These are phyloP conservation scores for Eudorina sp. DNA, from an alignment of 139 green algal species.

Conservation along the genomic window DNA sequence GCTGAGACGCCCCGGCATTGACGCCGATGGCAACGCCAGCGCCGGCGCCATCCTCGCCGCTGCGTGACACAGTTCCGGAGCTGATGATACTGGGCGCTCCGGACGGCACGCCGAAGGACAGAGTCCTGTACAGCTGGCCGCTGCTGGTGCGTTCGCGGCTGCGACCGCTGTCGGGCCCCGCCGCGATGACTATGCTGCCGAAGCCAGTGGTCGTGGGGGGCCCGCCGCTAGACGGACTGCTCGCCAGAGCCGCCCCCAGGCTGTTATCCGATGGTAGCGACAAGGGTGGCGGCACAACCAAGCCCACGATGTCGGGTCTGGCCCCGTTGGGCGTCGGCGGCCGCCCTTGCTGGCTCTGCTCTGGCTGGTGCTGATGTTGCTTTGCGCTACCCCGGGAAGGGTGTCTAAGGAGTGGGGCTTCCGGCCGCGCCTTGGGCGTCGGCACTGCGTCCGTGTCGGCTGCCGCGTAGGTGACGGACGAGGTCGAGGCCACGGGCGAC, in stretches of 20 bases:
- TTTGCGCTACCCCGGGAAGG: too few species aligned
- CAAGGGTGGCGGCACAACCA: too few species aligned
- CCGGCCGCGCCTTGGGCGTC: too few species aligned
- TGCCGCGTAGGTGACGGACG: not conserved
- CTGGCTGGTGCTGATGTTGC: not conserved
- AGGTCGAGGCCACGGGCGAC: not conserved
- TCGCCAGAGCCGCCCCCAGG: too few species aligned
- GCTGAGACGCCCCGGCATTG: too few species aligned
- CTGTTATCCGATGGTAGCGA: too few species aligned
- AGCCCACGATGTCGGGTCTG: too few species aligned
- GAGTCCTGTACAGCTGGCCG: not conserved
- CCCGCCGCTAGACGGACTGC: not conserved
- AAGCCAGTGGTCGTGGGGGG: not conserved
- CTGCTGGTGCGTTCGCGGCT: not conserved
- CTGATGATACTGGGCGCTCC: not conserved
- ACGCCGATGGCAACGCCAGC: not conserved
- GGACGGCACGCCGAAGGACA: constrained; percentile 17
- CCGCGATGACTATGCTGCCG: not conserved
- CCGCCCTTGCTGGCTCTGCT: too few species aligned
- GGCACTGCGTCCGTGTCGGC: not conserved
- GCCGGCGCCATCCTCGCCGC: not conserved
- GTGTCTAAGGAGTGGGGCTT: too few species aligned
- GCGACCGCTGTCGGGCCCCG: not conserved
- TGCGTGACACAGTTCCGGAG: not conserved
- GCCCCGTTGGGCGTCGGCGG: too few species aligned